These are phyloP conservation scores for Diutina neorugosa DNA, from an alignment of 1,139 yeast species.

Conservation along the genomic window DNA sequence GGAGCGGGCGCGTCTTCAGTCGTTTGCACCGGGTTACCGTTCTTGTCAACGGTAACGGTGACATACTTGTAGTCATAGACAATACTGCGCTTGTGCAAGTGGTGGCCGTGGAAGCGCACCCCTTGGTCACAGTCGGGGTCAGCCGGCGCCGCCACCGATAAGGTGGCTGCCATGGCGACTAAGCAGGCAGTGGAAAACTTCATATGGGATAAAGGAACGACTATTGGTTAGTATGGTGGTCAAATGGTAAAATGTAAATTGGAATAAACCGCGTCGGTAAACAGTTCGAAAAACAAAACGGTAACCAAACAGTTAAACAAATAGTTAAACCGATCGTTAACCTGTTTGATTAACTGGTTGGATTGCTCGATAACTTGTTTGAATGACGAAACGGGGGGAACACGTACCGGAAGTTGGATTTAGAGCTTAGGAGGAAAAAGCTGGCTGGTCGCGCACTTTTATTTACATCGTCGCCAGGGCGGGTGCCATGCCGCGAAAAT, in stretches of 20 bases:
- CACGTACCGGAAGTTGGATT: constrained; percentile 4
- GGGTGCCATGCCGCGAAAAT: background rate
- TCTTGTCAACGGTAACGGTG: constrained; percentile 31
- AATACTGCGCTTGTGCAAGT: constrained; percentile 64
- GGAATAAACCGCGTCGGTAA: too few species aligned
- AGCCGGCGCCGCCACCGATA: background rate
- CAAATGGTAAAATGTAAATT: too few species aligned
- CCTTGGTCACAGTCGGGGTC: constrained; percentile 25
- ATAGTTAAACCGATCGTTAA: too few species aligned
- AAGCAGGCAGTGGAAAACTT: background rate
- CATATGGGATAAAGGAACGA: constrained; percentile 2
- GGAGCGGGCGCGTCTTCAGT: constrained; percentile 5
- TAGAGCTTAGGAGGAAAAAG: background rate
- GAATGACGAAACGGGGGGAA: background rate
- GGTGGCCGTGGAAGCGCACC: constrained; percentile 27
- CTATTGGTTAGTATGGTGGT: constrained; percentile 1
- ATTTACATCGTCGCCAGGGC: background rate
- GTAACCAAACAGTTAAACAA: too few species aligned
- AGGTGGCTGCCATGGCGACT: constrained; percentile 1
- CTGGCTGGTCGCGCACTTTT: background rate
- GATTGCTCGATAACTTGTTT: too few species aligned
- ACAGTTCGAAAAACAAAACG: too few species aligned
- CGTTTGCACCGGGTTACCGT: constrained; percentile 38
- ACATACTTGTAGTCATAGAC: constrained; percentile 73
- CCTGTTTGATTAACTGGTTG: too few species aligned